These are phyloP conservation scores for Colletotrichum cordylinicola DNA, from an alignment of 2,329 filamentous ascomycete genomes.

Conservation along the genomic window DNA sequence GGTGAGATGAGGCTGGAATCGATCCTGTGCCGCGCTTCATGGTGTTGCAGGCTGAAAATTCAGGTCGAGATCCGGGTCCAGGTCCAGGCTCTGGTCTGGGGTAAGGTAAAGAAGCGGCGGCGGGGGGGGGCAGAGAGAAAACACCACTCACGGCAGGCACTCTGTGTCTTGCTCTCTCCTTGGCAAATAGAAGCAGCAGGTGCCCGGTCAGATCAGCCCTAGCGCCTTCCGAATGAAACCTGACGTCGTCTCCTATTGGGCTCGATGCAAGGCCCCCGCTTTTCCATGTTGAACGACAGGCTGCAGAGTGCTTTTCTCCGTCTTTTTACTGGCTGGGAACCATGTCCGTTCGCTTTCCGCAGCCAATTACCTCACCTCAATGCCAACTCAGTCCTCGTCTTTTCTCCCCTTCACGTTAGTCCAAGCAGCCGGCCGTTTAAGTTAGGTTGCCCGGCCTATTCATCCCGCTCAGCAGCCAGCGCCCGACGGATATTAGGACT, in stretches of 20 bases:
- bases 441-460: background rate
- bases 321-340: background rate
- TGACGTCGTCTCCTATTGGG: background rate
- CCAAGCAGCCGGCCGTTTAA: background rate
- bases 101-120: background rate
- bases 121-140: background rate
- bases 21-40: background rate
- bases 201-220: background rate
- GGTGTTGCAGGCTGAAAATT: background rate
- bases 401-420: background rate
- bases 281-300: background rate
- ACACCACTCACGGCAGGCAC: background rate
- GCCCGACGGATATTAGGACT: background rate
- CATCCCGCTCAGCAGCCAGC: background rate
- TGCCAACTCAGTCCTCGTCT: background rate
- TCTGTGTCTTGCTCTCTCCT: background rate
- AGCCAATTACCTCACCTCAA: background rate
- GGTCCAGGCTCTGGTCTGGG: background rate
- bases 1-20: background rate
- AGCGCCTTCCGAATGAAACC: background rate
- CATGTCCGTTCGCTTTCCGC: background rate
- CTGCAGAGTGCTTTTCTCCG: background rate
- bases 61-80: background rate
- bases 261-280: background rate
- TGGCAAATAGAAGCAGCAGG: background rate